A percentile compares a stretch with the other conserved stretches of the same genome.
phyloP scores from a whole-genome alignment of 495 filamentous ascomycete species.

The Penicillium simplicissimum region DNA sequence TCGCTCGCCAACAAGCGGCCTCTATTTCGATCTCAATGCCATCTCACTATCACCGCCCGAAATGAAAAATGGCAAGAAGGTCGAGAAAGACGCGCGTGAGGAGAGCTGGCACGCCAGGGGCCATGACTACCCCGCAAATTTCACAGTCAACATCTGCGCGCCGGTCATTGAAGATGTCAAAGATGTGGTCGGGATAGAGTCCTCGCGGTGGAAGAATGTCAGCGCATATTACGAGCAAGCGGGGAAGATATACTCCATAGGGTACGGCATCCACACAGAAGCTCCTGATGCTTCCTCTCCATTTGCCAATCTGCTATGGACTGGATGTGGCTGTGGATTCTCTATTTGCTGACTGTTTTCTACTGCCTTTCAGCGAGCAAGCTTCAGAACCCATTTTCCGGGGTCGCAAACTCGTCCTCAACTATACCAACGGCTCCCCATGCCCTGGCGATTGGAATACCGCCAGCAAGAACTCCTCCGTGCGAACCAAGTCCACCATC shows the following conservation, averaged over 20 bases:
- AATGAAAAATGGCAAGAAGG: slow-evolving; percentile 56
- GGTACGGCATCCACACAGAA: slow-evolving; percentile 51
- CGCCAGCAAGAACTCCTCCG: slow-evolving; percentile 33
- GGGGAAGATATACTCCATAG: slow-evolving; percentile 78
- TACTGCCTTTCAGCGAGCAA: slow-evolving; percentile 50
- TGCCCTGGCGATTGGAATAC: slow-evolving; percentile 49
- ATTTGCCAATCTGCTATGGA: not conserved
- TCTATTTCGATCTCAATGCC: slow-evolving; percentile 87
- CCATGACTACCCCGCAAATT: slow-evolving; percentile 84
- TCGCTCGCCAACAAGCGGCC: slow-evolving; percentile 67
- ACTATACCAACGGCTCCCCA: slow-evolving; percentile 88
- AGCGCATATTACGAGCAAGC: slow-evolving; percentile 84
- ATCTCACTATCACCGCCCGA: slow-evolving; percentile 60
- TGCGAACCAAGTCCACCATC: slow-evolving; percentile 75
- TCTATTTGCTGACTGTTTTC: slow-evolving; percentile 11
- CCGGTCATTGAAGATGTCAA: slow-evolving; percentile 76
- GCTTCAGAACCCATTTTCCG: slow-evolving; percentile 74
- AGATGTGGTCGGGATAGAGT: slow-evolving; percentile 68
- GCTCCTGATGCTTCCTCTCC: not conserved
- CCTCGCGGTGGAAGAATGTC: slow-evolving; percentile 70
- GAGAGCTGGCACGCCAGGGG: slow-evolving; percentile 82
- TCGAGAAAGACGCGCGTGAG: slow-evolving; percentile 59
- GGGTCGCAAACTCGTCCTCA: slow-evolving; percentile 86
- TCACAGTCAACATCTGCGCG: slow-evolving; percentile 92
- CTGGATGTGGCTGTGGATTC: not conserved